phyloP scores from a whole-genome alignment of 768 basidiomycete genomes.

The Suillus americanus region DNA sequence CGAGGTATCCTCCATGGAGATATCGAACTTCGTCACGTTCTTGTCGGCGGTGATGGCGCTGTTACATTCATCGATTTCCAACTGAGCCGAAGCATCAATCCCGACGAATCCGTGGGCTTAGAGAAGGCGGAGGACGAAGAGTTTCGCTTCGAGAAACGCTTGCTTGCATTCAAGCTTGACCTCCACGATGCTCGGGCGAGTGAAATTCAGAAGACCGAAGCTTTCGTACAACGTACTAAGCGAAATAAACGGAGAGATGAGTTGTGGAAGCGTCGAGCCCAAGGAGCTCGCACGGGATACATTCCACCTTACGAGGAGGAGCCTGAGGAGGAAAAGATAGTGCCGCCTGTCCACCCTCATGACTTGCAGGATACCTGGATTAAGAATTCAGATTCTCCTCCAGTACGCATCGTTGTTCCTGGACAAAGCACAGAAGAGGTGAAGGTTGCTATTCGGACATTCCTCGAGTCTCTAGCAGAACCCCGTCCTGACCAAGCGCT shows the following conservation, averaged over 20 bases:
- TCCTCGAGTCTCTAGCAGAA: slow-evolving; percentile 22
- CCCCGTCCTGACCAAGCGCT: neutral
- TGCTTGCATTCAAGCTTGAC: slow-evolving; percentile 56
- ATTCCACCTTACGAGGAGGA: slow-evolving; percentile 31
- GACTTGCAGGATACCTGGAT: slow-evolving; percentile 38
- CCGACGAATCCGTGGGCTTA: slow-evolving; percentile 35
- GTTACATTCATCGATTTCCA: slow-evolving; percentile 60
- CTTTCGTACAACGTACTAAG: slow-evolving; percentile 27
- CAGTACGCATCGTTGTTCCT: slow-evolving; percentile 38
- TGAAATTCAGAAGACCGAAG: slow-evolving; percentile 35
- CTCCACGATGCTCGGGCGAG: slow-evolving; percentile 35
- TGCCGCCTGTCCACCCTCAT: slow-evolving; percentile 33
- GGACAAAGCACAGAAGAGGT: slow-evolving; percentile 30
- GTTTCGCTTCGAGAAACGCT: slow-evolving; percentile 51
- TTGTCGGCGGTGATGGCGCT: slow-evolving; percentile 52
- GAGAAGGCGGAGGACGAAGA: slow-evolving; percentile 38
- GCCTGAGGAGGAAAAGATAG: slow-evolving; percentile 30
- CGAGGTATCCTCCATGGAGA: slow-evolving; percentile 50
- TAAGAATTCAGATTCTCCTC: slow-evolving; percentile 30
- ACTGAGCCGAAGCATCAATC: slow-evolving; percentile 31
- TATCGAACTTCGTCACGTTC: slow-evolving; percentile 49
- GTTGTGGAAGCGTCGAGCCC: slow-evolving; percentile 27
- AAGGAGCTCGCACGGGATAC: slow-evolving; percentile 28
- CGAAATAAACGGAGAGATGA: slow-evolving; percentile 29
- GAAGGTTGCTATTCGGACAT: slow-evolving; percentile 17